These are phyloP conservation scores for Geoglossum cookeanum DNA, from an alignment of 2,329 filamentous ascomycete genomes.

Conservation along the genomic window DNA sequence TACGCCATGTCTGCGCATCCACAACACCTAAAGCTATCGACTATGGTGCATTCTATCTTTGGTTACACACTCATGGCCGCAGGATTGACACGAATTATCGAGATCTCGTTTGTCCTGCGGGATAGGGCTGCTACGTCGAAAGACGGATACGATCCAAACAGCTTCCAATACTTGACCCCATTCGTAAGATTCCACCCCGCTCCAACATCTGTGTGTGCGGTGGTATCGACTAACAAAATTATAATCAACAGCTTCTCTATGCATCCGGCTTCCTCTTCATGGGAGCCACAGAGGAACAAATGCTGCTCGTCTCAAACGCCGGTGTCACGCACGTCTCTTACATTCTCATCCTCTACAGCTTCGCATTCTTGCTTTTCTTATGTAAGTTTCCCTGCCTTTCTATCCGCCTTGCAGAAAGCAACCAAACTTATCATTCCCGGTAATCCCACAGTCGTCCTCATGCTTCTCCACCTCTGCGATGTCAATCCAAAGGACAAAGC, in stretches of 20 bases:
- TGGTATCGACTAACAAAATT: background rate
- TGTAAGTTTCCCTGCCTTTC: slow-evolving; percentile 30
- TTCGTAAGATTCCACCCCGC: slow-evolving; percentile 38
- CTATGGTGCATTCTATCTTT: slow-evolving; percentile 74
- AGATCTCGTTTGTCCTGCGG: slow-evolving; percentile 70
- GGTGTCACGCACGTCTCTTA: slow-evolving; percentile 81
- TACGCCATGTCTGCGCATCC: slow-evolving; percentile 92
- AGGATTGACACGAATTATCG: slow-evolving; percentile 66
- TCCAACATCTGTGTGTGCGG: background rate
- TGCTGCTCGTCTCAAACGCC: slow-evolving; percentile 53
- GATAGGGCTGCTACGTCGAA: slow-evolving; percentile 47
- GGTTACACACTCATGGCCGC: slow-evolving; percentile 91
- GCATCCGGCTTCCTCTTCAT: slow-evolving; percentile 93
- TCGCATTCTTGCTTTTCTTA: slow-evolving; percentile 79
- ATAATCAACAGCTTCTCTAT: slow-evolving; percentile 49
- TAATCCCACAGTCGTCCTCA: slow-evolving; percentile 42
- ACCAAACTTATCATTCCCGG: slow-evolving; percentile 1
- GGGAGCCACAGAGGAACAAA: slow-evolving; percentile 93
- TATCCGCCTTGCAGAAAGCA: slow-evolving; percentile 2
- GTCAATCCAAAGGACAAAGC: slow-evolving; percentile 29
- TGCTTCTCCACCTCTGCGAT: slow-evolving; percentile 73
- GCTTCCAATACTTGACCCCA: slow-evolving; percentile 50
- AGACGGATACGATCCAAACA: slow-evolving; percentile 51
- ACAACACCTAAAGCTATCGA: slow-evolving; percentile 65
- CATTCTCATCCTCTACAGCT: slow-evolving; percentile 74